A percentile compares a stretch with the other conserved stretches of the same genome.
Conservation (phyloP, 2,329 filamentous ascomycete genomes). For the Ceratocystis diversiconidia region DNA sequence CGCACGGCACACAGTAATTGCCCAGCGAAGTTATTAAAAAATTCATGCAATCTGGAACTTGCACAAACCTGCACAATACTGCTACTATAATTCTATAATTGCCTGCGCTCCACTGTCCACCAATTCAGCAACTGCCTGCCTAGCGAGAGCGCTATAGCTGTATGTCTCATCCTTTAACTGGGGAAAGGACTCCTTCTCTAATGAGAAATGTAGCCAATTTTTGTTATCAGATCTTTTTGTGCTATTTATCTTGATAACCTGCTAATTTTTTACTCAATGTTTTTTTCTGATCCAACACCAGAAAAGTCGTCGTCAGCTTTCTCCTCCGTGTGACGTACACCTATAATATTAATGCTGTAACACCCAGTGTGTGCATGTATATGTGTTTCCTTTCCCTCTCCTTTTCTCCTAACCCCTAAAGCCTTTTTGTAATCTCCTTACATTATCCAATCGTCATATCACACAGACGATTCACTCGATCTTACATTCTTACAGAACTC, state of each 20-base stretch:
- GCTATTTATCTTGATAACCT: not conserved
- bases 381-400: not conserved
- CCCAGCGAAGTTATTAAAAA: not conserved
- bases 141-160: not conserved
- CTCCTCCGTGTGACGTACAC: not conserved
- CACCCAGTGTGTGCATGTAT: not conserved
- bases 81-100: too few relatives aligned
- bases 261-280: not conserved
- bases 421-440: not conserved
- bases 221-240: not conserved
- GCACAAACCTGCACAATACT: too few relatives aligned
- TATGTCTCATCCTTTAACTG: conserved; percentile 4
- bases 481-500: too few relatives aligned
- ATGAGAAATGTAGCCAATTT: not conserved
- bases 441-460: not conserved
- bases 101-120: not conserved
- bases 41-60: not conserved
- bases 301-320: not conserved
- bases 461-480: not conserved
- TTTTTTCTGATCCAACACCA: not conserved
- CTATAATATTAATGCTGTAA: not conserved
- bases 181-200: not conserved
- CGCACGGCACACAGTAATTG: not conserved
- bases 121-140: not conserved
- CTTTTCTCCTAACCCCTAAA: not conserved